A percentile compares a stretch with the other conserved stretches of the same genome.
phyloP scores from a whole-genome alignment of 2,329 filamentous ascomycete species.

The Xylaria hypoxylon region DNA sequence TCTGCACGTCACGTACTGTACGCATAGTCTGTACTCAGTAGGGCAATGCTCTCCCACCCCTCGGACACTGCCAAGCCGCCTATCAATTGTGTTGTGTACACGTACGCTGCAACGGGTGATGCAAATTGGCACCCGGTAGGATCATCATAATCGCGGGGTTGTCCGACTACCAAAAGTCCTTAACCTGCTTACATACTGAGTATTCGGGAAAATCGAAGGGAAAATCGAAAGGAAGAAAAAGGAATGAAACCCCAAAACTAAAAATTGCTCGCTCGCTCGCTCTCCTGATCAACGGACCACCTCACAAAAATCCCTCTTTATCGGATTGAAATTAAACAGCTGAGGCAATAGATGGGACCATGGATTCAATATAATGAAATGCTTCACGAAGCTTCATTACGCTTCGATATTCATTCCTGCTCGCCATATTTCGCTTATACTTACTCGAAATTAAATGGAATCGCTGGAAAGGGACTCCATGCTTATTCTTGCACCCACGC shows the following conservation, averaged over 20 bases:
- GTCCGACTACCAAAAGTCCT: not conserved
- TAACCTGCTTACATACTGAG: not conserved
- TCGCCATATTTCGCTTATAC: constrained; percentile 32
- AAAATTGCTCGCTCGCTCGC: constrained; percentile 9
- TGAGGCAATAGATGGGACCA: constrained; percentile 30
- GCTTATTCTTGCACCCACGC: constrained; percentile 25
- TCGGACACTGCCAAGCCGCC: constrained; percentile 13
- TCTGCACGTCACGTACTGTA: too few relatives aligned
- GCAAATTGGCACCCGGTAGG: constrained; percentile 8
- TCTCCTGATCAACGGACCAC: constrained; percentile 35
- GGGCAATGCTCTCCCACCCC: constrained; percentile 3
- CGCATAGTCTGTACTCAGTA: too few relatives aligned
- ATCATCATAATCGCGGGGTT: constrained; percentile 9
- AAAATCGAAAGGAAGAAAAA: not conserved
- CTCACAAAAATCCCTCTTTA: constrained; percentile 17
- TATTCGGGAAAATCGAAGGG: not conserved
- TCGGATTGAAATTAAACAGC: constrained; percentile 20
- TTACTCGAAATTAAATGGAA: constrained; percentile 32
- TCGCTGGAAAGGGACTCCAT: constrained; percentile 10
- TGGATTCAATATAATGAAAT: constrained; percentile 31
- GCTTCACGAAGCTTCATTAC: constrained; percentile 18
- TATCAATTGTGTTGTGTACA: constrained; percentile 10
- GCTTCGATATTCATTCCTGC: constrained; percentile 25
- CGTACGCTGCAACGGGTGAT: too few relatives aligned
- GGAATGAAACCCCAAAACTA: not conserved